Conservation (phyloP, 352 stramenopile species). For the Phytophthora sojae region DNA sequence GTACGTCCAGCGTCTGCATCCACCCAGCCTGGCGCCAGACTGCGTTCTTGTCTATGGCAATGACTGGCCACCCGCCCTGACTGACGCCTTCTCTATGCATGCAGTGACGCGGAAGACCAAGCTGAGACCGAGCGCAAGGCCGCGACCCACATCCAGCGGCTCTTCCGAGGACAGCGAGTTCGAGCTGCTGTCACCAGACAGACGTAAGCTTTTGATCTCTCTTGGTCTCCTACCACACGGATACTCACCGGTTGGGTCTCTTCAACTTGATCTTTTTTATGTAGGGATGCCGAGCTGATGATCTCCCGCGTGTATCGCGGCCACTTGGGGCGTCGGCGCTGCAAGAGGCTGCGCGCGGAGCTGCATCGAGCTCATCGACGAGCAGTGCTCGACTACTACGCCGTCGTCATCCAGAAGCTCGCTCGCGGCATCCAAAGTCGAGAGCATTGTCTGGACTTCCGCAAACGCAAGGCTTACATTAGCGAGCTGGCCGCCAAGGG, state of each 20-base stretch:
- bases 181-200: constrained; percentile 48
- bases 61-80: constrained; percentile 1
- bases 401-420: constrained; percentile 64
- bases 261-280: background rate
- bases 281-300: constrained; percentile 59
- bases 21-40: background rate
- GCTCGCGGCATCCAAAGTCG: constrained; percentile 58
- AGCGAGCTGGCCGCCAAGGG: constrained; percentile 57
- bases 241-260: background rate
- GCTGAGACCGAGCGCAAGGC: constrained; percentile 46
- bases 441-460: constrained; percentile 59
- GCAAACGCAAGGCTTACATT: constrained; percentile 67
- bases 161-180: constrained; percentile 66
- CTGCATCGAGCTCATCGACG: constrained; percentile 29
- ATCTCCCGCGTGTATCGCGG: constrained; percentile 67
- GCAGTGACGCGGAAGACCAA: constrained; percentile 60
- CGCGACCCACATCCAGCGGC: constrained; percentile 64
- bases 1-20: constrained; percentile 30
- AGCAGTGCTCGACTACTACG: constrained; percentile 56
- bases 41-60: background rate
- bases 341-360: constrained; percentile 25
- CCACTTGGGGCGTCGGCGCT: constrained; percentile 54
- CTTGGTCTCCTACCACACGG: background rate
- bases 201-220: constrained; percentile 25
- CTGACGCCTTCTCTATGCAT: constrained; percentile 25